phyloP scores from a whole-genome alignment of 345 rosid genomes.

The Pelargonium nanum region DNA sequence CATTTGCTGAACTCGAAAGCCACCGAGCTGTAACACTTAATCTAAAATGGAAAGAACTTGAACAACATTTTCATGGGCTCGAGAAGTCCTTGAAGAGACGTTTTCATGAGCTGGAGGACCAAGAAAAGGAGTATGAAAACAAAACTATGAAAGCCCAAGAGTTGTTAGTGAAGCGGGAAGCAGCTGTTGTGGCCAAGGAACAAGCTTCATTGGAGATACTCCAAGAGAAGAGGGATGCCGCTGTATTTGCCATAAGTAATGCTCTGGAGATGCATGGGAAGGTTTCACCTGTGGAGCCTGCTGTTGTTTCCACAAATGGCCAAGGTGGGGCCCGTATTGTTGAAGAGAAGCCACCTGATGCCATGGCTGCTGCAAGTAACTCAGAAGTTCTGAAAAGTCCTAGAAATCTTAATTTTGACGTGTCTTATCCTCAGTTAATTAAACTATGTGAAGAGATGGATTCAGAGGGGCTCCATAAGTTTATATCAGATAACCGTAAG shows the following conservation, averaged over 20 bases:
- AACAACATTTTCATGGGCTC: conserved; percentile 96
- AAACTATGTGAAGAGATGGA: conserved; percentile 84
- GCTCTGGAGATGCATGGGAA: conserved; percentile 56
- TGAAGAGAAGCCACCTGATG: conserved; percentile 38
- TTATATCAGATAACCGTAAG: conserved; percentile 96
- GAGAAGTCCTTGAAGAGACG: conserved; percentile 96
- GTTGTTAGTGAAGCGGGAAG: conserved; percentile 59
- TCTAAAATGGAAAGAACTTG: conserved; percentile 92
- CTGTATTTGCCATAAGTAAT: conserved; percentile 50
- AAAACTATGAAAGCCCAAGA: conserved; percentile 76
- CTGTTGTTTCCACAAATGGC: conserved; percentile 25
- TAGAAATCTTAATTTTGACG: conserved; percentile 35
- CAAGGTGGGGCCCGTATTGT: conserved; percentile 25
- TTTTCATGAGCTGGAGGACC: conserved; percentile 94
- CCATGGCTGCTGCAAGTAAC: conserved; percentile 34
- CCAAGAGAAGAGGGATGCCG: conserved; percentile 85
- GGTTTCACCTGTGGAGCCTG: conserved; percentile 31
- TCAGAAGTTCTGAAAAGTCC: conserved; percentile 43
- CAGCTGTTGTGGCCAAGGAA: conserved; percentile 81
- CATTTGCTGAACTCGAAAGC: conserved; percentile 97
- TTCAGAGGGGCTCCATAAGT: conserved; percentile 78
- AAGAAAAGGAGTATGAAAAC: conserved; percentile 66
- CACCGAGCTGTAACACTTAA: conserved; percentile 82
- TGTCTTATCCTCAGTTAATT: conserved; percentile 68
- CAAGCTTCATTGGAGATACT: conserved; percentile 64